Evolutionary conservation across 1,284 basidiomycete species (phyloP).

Genomic region (Fomitopsis schrenkii): DNA sequence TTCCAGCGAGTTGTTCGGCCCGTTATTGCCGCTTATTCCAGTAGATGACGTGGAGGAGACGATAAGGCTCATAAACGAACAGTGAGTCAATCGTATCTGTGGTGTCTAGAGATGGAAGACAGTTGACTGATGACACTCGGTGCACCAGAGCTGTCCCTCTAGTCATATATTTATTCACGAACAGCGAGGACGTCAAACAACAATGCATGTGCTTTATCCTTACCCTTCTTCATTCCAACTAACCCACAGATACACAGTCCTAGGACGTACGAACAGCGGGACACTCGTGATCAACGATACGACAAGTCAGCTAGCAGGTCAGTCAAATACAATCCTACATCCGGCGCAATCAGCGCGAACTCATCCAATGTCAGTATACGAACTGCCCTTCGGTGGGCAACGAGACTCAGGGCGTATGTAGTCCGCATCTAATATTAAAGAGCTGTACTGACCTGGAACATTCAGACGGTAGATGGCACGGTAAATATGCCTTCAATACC

Average conservation of each 20-base stretch:
- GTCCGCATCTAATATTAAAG: neutral
- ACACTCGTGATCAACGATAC: slow-evolving; percentile 51
- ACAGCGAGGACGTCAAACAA: slow-evolving; percentile 34
- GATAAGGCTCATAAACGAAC: slow-evolving; percentile 43
- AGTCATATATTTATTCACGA: slow-evolving; percentile 46
- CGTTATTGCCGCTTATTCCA: slow-evolving; percentile 60
- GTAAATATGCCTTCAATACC: slow-evolving; percentile 41
- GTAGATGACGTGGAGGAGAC: slow-evolving; percentile 52
- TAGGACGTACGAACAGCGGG: slow-evolving; percentile 46
- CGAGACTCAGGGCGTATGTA: slow-evolving; percentile 45
- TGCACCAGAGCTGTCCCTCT: slow-evolving; percentile 39
- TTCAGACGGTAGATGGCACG: slow-evolving; percentile 41
- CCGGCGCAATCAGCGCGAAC: neutral
- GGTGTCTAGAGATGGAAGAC: no score
- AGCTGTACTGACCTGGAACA: neutral
- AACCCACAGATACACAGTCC: slow-evolving; percentile 32
- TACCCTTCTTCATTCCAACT: slow-evolving; percentile 2
- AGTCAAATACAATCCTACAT: slow-evolving; percentile 14
- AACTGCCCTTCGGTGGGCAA: slow-evolving; percentile 45
- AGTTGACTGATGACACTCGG: neutral
- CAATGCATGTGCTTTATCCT: slow-evolving; percentile 29
- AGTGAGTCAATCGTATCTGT: slow-evolving; percentile 29
- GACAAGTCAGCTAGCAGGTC: slow-evolving; percentile 42
- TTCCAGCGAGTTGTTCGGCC: slow-evolving; percentile 65
- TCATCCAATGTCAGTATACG: slow-evolving; percentile 25